Base-by-base conservation (phyloP, 768 basidiomycete genomes). In the Leccinum disarticulatum region DNA sequence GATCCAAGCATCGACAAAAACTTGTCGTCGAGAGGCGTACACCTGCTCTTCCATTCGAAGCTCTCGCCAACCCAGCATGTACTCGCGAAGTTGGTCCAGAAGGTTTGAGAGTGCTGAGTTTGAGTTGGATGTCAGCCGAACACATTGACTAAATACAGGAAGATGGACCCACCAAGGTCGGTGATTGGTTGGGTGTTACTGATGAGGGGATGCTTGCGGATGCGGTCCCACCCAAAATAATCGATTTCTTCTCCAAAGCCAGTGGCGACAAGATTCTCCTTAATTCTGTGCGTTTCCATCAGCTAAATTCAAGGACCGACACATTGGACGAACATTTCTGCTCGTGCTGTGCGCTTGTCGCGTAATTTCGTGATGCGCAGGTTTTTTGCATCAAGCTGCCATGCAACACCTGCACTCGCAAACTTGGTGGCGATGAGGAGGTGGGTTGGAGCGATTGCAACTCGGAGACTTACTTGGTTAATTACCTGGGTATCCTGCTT, bases 41-140 rank as follows among this genome's bases (percentile, higher is more conserved):
- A 73, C 63, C 46, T 54, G 70, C 46, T 73, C 70, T 59, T 73
- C 72, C 62, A 65, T 64, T 22, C 68, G 63, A 56, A 73, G 64
- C 52, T 69, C 72, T 56, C 65, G 71, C 73, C 73, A 75, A 15
- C 58, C 64, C 14, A 62, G 35, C 72, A 73, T 73, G 54, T 72
- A 66, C 8, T 64, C 66, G 36, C 46, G 54, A 15, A 74, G 60
- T 46, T 70, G 63, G 22, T 66, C 61, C 25, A 68, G 25, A 50
- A 72, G 28, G 25, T 33, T 52, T 38, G 58, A 43, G 10, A 55
- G 58, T 46, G 54, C 73, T 73, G 59, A 52, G 41, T 50, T 33
- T 73, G 59, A 52, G 41, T 50, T 33, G 25, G 3, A 56, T 25
- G 38, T 73, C 43, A 72, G 48, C 9, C 17, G 7, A 14, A 27